Evolutionary conservation across 139 green algal species (phyloP), one percentile per base, ranked within the genome.

Genomic region (Chlorella vulgaris): DNA sequence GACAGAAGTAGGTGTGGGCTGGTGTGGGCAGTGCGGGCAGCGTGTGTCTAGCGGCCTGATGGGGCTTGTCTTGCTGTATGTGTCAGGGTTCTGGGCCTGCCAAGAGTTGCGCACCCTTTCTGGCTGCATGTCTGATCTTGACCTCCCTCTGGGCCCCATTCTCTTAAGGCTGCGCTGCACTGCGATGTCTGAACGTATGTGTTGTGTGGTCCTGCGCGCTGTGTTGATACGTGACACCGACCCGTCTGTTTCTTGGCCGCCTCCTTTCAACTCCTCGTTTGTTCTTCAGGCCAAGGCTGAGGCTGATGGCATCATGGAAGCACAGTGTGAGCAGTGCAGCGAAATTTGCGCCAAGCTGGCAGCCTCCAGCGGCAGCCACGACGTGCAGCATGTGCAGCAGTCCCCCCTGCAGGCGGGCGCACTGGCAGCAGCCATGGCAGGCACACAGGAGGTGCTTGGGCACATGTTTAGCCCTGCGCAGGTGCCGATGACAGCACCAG

Each of bases 321-420:
- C 31, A 35, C 73, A 79, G 73, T 29, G 50, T 19, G 51, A 47
- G 53, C 73, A 79, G 73, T 79, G 73, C 73, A 50, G 29, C 51
- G 26, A 79, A 5, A 79, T 79, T 53, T 79, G 73, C 35, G 28
- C 53, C 35, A 31, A 51, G 26, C 73, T 79, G 73, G 73, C 53
- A 2, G 73, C 53, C 33, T 47, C 31, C 33, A 71, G n/a, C 24
- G 65, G 62, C 62, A 69, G 62, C 71, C 60, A 50, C 71, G n/a
- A n/a, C n/a, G n/a, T 31, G 70, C 31, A 40, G 70, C 47, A 28
- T 7, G 2, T 22, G 38, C 43, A n/a, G 69, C 69, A 63, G 38
- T 0, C 42, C 35, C 36, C 22, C 66, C 28, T 2, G 19, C 36
- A 22, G 70, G n/a, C 33, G 47, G 29, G 26, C 24, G 67, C 67